Conservation (phyloP, 1,284 basidiomycete species). For the Cryptococcus hybrid region DNA sequence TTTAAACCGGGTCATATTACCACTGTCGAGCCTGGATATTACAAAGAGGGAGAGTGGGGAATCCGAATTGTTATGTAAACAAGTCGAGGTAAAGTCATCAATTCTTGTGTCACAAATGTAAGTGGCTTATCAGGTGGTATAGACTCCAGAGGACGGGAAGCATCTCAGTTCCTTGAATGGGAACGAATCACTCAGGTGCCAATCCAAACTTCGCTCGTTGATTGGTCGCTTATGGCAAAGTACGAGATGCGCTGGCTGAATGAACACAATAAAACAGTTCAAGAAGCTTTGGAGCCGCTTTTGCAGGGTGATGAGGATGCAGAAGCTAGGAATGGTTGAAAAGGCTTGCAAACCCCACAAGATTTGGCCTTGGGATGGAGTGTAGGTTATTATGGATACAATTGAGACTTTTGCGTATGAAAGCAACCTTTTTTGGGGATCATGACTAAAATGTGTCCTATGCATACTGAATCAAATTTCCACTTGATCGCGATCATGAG, state of each 20-base stretch:
- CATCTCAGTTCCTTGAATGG: slow-evolving; percentile 70
- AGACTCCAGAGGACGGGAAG: background rate
- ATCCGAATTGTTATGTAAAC: slow-evolving; percentile 77
- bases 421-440: too few species aligned
- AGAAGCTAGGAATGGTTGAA: slow-evolving; percentile 47
- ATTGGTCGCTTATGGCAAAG: slow-evolving; percentile 70
- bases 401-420: too few species aligned
- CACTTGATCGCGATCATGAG: too few species aligned
- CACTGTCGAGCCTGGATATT: slow-evolving; percentile 64
- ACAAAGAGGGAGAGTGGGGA: slow-evolving; percentile 79
- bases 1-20: slow-evolving; percentile 81
- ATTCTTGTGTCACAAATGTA: too few species aligned
- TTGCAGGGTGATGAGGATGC: slow-evolving; percentile 52
- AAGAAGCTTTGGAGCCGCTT: slow-evolving; percentile 66
- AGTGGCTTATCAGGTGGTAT: slow-evolving; percentile 25
- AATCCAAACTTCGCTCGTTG: slow-evolving; percentile 88
- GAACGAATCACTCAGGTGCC: slow-evolving; percentile 84
- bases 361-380: slow-evolving; percentile 42
- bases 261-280: slow-evolving; percentile 80
- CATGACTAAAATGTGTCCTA: too few species aligned
- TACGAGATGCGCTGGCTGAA: slow-evolving; percentile 90
- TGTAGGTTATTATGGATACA: too few species aligned
- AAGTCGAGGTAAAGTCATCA: slow-evolving; percentile 57
- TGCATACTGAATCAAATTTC: too few species aligned
- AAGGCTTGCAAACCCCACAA: slow-evolving; percentile 40